Base-by-base conservation (phyloP, 108 stramenopile genomes). In the Stephanodiscus triporus region DNA sequence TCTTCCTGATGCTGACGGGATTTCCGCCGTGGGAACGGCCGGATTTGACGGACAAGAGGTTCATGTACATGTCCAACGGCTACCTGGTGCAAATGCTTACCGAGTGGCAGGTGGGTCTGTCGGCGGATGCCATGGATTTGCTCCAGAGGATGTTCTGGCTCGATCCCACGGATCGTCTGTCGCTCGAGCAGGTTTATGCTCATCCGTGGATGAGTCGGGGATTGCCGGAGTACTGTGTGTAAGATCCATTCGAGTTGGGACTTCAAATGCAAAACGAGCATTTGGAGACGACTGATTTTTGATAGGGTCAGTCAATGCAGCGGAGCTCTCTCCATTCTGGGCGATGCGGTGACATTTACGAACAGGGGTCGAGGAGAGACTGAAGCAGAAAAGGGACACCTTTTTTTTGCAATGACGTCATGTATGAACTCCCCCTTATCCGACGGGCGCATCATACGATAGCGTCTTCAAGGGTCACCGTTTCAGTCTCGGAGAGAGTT, bases 1-100 rank as follows among this genome's bases (percentile, higher is more conserved):
- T 98, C 9, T 98, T 96, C 75, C 70, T 96, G 2, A 89, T 96
- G 90, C 59, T 95, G 34, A 93, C 89, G 0, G 97, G 97, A 13
- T 92, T 94, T 51, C 94, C 95, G 9, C 94, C 97, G n/a, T 94
- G 90, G 90, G 90, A 94, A 68, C 77, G 78, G 24, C 88, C 93
- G 6, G 70, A 75, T 45, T 48, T 70, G 49, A 80, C 87, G 3
- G 94, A 95, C 64, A 86, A 88, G 55, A 72, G 91, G 40, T 95
- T 91, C 77, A 84, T 83, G 53, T 88, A 81, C 75, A 91, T 95
- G 89, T 78, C 94, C 9, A 82, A 73, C 50, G 94, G 91, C 14
- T 87, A 91, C 68, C 68, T 95, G 23, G 89, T 91, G 16, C 89
- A 87, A 67, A 87, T 92, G 86, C 63, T 92, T 60, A 90, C 87